These are phyloP conservation scores for Hydnum rufescens DNA, from an alignment of 768 basidiomycete genomes.

Conservation along the genomic window DNA sequence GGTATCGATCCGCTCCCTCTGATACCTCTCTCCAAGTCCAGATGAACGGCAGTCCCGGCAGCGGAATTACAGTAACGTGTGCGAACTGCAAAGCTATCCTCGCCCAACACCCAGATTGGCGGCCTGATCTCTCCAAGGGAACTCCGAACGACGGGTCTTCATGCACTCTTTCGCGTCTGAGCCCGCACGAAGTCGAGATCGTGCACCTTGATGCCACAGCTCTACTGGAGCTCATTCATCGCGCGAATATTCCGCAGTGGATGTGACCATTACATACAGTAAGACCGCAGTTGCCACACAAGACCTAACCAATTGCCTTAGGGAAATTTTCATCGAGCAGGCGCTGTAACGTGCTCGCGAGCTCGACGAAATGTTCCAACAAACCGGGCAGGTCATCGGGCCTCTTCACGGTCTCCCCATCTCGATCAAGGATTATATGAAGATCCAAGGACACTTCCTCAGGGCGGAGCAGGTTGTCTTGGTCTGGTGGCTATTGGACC, in stretches of 20 bases:
- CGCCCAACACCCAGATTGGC: neutral
- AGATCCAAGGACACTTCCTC: slow-evolving; percentile 26
- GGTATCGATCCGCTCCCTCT: too few species aligned
- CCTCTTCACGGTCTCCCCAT: slow-evolving; percentile 14
- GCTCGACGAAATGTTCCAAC: slow-evolving; percentile 27
- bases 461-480: too few species aligned
- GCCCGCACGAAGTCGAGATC: slow-evolving; percentile 17
- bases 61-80: neutral
- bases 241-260: slow-evolving; percentile 20
- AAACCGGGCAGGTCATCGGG: slow-evolving; percentile 21
- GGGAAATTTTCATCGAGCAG: slow-evolving; percentile 34
- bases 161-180: slow-evolving; percentile 10
- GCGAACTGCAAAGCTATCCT: neutral
- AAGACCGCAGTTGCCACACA: slow-evolving; percentile 20
- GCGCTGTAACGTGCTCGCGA: slow-evolving; percentile 22
- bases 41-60: too few species aligned
- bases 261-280: slow-evolving; percentile 21
- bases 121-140: neutral
- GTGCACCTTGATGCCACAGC: slow-evolving; percentile 21
- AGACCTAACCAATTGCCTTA: slow-evolving; percentile 17
- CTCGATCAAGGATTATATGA: slow-evolving; percentile 25
- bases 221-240: slow-evolving; percentile 16
- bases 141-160: neutral
- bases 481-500: too few species aligned
- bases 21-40: too few species aligned